Evolutionary conservation across 352 stramenopile species (phyloP).

Genomic region (Pelagophyceae sp.): DNA sequence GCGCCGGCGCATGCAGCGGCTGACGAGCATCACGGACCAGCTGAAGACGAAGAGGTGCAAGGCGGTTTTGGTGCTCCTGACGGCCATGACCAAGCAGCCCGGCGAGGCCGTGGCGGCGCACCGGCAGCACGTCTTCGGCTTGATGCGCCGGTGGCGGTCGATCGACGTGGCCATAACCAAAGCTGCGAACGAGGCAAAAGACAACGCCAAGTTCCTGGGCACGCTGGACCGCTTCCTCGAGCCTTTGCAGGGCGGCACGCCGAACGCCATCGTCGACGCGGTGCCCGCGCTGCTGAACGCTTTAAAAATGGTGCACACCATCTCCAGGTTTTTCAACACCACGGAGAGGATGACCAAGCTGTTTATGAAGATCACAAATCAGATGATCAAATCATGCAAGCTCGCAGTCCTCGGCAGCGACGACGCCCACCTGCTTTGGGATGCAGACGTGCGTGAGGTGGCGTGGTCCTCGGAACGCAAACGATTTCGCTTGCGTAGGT

Average conservation of each 20-base stretch:
- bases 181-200: slow-evolving; percentile 73
- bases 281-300: slow-evolving; percentile 74
- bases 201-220: slow-evolving; percentile 85
- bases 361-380: slow-evolving; percentile 78
- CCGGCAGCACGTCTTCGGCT: slow-evolving; percentile 46
- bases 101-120: slow-evolving; percentile 34
- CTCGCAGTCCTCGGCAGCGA: slow-evolving; percentile 51
- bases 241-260: slow-evolving; percentile 57
- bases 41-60: slow-evolving; percentile 75
- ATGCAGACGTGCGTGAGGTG: no score
- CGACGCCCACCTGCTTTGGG: no score
- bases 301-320: slow-evolving; percentile 77
- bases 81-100: slow-evolving; percentile 63
- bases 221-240: slow-evolving; percentile 82
- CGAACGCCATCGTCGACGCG: slow-evolving; percentile 52
- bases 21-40: slow-evolving; percentile 74
- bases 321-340: slow-evolving; percentile 74
- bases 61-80: slow-evolving; percentile 66
- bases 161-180: slow-evolving; percentile 80
- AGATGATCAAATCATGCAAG: slow-evolving; percentile 72
- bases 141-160: slow-evolving; percentile 68
- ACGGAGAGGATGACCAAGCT: slow-evolving; percentile 76
- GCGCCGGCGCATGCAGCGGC: slow-evolving; percentile 61
- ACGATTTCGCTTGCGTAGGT: slow-evolving; percentile 41
- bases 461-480: not conserved